Conservation (phyloP, 768 basidiomycete genomes). For the Paxillus rubicundulus region DNA sequence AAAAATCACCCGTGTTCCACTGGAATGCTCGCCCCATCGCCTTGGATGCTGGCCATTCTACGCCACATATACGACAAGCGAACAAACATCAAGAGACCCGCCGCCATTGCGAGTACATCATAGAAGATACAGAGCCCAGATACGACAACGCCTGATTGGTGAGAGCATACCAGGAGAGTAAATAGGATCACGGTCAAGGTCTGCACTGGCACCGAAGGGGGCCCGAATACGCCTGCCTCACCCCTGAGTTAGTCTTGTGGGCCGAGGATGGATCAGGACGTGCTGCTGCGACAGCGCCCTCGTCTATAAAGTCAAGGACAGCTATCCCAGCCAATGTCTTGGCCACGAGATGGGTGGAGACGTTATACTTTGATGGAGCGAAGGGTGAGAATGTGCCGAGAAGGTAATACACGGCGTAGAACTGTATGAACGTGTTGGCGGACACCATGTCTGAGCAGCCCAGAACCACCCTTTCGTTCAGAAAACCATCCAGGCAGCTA, state of each 20-base stretch:
- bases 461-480: slow-evolving; percentile 29
- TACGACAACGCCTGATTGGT: neutral
- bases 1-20: neutral
- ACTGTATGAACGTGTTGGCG: slow-evolving; percentile 27
- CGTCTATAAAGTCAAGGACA: slow-evolving; percentile 15
- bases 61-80: neutral
- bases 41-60: neutral
- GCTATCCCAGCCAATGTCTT: slow-evolving; percentile 42
- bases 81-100: neutral
- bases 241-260: neutral
- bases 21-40: neutral
- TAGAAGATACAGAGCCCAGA: neutral
- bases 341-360: slow-evolving; percentile 39
- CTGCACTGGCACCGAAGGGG: neutral
- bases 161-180: neutral
- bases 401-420: slow-evolving; percentile 35
- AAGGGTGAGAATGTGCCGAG: slow-evolving; percentile 18
- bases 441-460: slow-evolving; percentile 27
- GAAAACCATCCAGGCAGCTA: slow-evolving; percentile 32
- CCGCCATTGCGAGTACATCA: neutral
- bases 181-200: neutral
- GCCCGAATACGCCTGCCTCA: neutral
- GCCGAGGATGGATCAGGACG: neutral
- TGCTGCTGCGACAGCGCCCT: neutral
- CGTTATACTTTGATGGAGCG: slow-evolving; percentile 14